Base-by-base conservation (phyloP, 306 rosid genomes). In the Corylus americana region DNA sequence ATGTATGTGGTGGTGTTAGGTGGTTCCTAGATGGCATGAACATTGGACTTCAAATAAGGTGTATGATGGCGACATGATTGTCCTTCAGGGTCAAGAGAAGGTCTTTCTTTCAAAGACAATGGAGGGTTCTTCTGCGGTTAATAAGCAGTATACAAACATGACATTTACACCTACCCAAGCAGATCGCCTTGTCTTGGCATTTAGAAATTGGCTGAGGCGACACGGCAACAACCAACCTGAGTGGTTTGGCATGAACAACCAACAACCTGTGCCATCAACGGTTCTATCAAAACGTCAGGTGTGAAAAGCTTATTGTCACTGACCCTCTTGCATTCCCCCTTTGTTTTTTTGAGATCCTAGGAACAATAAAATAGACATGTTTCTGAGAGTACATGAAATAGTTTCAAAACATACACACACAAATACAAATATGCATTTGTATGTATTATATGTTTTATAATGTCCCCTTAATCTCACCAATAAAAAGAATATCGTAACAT, bases 71-170 rank as follows among this genome's bases (percentile, higher is more conserved):
- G 98, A 95, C 84, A 95, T 92, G 98, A 92, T 95, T 77, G 98
- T 95, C 71, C 98, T 95, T 77, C 98, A 95, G 84, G 98, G 98
- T 39, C 98, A 95, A 83, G 98, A 95, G 87, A 95, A 92, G 87
- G 64, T 86, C 44, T 95, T 95, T 82, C 94, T 87, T 10, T 75
- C 98, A 25, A 76, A 83, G 81, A 82, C 92, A n/a, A 80, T 63
- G 68, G 89, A 90, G 16, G 90, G 85, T 2, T 80, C 80, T 2
- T 76, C 80, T 2, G 98, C 92, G 74, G 85, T 95, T 35, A 95
- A 95, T 84, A 78, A 92, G 83, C 82, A 85, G 59, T 95, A 95
- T 79, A 83, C 93, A 48, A 89, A 85, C 78, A 78, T 93, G 80
- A 93, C 97, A 74, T 91, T 91, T 83, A 91, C 98, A 54, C 95